phyloP scores from a whole-genome alignment of 2,329 filamentous ascomycete species.

The Sporothrix globosa region DNA sequence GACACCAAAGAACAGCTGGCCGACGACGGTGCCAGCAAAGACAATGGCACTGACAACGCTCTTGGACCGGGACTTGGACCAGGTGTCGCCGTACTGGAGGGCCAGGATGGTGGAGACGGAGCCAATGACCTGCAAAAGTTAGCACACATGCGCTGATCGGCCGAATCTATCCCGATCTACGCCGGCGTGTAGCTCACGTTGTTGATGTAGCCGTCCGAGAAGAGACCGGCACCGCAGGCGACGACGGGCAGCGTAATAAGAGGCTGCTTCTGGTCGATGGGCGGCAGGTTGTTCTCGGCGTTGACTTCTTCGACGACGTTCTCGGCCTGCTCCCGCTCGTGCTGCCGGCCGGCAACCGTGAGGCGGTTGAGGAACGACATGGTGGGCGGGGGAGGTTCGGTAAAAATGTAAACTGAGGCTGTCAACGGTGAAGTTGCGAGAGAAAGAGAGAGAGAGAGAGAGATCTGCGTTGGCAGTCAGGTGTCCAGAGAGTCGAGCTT shows the following conservation, averaged over 20 bases:
- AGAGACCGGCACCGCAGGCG: conserved; percentile 86
- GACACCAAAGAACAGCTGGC: conserved; percentile 79
- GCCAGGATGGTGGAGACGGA: conserved; percentile 78
- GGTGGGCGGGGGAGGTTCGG: neutral
- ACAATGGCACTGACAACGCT: conserved; percentile 80
- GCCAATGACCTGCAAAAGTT: conserved; percentile 69
- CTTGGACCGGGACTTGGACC: conserved; percentile 67
- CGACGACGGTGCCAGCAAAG: conserved; percentile 80
- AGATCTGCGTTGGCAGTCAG: neutral
- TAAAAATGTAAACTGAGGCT: neutral
- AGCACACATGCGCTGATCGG: neutral
- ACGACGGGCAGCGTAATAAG: conserved; percentile 66
- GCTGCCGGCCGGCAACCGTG: conserved; percentile 18
- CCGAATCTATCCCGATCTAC: no score
- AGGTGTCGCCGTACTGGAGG: conserved; percentile 69
- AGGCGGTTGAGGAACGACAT: conserved; percentile 33
- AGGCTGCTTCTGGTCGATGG: conserved; percentile 24
- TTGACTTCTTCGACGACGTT: conserved; percentile 9
- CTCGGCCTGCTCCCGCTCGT: conserved; percentile 15
- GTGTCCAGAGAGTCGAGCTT: neutral
- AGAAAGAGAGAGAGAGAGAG: neutral
- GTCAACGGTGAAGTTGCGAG: neutral
- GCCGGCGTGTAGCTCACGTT: conserved; percentile 55
- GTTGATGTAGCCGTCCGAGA: conserved; percentile 91
- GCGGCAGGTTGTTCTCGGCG: conserved; percentile 10